These are phyloP conservation scores for Saccharomyces uvarum DNA, from an alignment of 1,139 yeast species.

Conservation along the genomic window DNA sequence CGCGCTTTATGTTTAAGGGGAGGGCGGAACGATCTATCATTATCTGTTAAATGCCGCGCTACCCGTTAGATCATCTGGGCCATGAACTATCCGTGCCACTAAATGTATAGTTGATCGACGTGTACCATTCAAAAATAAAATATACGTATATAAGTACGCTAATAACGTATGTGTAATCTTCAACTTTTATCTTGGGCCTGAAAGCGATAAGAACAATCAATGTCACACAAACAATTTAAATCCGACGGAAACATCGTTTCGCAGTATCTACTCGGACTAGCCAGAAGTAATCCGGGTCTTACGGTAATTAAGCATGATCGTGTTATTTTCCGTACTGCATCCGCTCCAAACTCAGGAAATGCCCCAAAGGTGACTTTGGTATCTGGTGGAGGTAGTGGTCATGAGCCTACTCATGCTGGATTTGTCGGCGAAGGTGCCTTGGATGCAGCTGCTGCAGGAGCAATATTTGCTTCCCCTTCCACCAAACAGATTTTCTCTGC, in stretches of 20 bases:
- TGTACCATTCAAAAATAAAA: no score
- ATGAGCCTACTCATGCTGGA: conserved; percentile 84
- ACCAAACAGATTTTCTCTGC: conserved; percentile 69
- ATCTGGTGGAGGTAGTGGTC: conserved; percentile 89
- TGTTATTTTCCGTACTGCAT: conserved; percentile 11
- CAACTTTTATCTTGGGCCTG: not conserved
- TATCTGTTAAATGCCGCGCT: no score
- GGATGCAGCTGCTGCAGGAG: conserved; percentile 79
- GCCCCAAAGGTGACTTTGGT: conserved; percentile 50
- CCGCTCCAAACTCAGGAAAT: conserved; percentile 10
- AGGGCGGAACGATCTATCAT: no score
- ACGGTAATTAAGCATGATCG: conserved; percentile 12
- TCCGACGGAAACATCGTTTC: conserved; percentile 15
- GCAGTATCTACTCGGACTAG: conserved; percentile 14
- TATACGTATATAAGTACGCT: no score
- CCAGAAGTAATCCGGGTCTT: conserved; percentile 13
- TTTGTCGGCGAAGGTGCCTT: conserved; percentile 71
- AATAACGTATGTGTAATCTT: not conserved
- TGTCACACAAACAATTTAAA: conserved; percentile 16
- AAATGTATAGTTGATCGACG: no score
- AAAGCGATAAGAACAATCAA: not conserved
- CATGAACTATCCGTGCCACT: no score
- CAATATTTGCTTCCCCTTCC: conserved; percentile 78
- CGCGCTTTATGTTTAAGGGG: no score
- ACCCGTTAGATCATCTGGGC: no score